Evolutionary conservation across 257 asterid species (phyloP), one percentile per base, ranked within the genome.

Genomic region (Eucommia ulmoides): DNA sequence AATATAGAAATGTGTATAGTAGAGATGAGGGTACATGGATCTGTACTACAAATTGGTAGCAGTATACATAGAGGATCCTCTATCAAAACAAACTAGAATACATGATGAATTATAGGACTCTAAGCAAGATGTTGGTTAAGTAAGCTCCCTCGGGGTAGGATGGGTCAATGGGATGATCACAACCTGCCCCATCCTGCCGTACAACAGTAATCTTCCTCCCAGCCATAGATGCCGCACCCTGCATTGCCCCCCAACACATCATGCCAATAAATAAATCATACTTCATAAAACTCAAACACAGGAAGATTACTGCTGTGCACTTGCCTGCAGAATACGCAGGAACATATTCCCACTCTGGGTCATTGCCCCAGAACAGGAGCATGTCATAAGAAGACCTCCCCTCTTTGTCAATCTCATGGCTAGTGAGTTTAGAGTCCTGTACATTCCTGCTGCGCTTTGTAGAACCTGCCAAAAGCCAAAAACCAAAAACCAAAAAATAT

Each of bases 321-420:
- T 82, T 69, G 73, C 98, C 96, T 76, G 94, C 38, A 89, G 84
- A 68, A 77, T 62, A 15, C 68, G 71, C 24, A 81, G 70, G 80
- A 85, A 80, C 60, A n/a, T 70, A n/a, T n/a, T n/a, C 52, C 98
- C 98, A 64, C 96, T 85, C 64, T 78, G 98, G 56, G 98, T 82
- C 92, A 89, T 76, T 18, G 98, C 98, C 41, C 98, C 98, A 58
- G 98, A 89, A 69, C 96, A 89, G 0, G 98, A 85, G 77, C 98
- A 89, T 20, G 94, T 89, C 98, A 89, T 89, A 45, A 89, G 66
- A 47, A 85, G 66, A 49, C 98, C 98, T 50, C 95, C 93, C 35
- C 66, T 75, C 73, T 60, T 78, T 47, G 94, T 82, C 63, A 85
- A 22, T 77, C 69, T 79, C 96, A 89, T 89, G 9, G 96, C 98